These are phyloP conservation scores for Aspergillus transmontanensis DNA, from an alignment of 2,329 filamentous ascomycete species.

Conservation along the genomic window DNA sequence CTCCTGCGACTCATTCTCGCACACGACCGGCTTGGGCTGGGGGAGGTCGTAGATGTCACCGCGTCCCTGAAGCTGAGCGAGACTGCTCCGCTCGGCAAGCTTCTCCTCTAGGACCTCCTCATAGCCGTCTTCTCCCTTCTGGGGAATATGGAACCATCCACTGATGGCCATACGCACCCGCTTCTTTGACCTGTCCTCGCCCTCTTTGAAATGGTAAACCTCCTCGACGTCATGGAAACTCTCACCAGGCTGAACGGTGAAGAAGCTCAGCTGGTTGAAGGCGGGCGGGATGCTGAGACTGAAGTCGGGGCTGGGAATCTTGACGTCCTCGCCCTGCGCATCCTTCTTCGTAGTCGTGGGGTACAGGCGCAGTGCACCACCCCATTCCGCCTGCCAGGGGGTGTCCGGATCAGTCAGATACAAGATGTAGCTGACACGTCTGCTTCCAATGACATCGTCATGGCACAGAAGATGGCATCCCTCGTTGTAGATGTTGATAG, in stretches of 20 bases:
- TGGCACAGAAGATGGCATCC: slow-evolving; percentile 95
- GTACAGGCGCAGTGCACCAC: slow-evolving; percentile 86
- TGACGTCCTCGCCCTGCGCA: slow-evolving; percentile 72
- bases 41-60: slow-evolving; percentile 87
- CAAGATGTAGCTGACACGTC: slow-evolving; percentile 93
- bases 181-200: slow-evolving; percentile 62
- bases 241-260: slow-evolving; percentile 96
- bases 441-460: slow-evolving; percentile 97
- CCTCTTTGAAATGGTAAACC: slow-evolving; percentile 73
- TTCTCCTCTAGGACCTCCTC: slow-evolving; percentile 85
- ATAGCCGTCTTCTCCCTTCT: slow-evolving; percentile 89
- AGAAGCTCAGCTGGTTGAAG: slow-evolving; percentile 98
- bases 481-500: slow-evolving; percentile 96
- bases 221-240: slow-evolving; percentile 99
- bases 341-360: slow-evolving; percentile 68
- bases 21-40: slow-evolving; percentile 59
- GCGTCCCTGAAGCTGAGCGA: slow-evolving; percentile 90
- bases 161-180: slow-evolving; percentile 92
- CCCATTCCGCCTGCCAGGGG: slow-evolving; percentile 89
- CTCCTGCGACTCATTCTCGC: slow-evolving; percentile 42
- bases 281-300: slow-evolving; percentile 85
- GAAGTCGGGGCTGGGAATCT: slow-evolving; percentile 77
- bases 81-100: slow-evolving; percentile 82
- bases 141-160: slow-evolving; percentile 98
- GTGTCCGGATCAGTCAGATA: slow-evolving; percentile 92